phyloP scores from a whole-genome alignment of 345 rosid genomes.

The Eucalyptus sp. region DNA sequence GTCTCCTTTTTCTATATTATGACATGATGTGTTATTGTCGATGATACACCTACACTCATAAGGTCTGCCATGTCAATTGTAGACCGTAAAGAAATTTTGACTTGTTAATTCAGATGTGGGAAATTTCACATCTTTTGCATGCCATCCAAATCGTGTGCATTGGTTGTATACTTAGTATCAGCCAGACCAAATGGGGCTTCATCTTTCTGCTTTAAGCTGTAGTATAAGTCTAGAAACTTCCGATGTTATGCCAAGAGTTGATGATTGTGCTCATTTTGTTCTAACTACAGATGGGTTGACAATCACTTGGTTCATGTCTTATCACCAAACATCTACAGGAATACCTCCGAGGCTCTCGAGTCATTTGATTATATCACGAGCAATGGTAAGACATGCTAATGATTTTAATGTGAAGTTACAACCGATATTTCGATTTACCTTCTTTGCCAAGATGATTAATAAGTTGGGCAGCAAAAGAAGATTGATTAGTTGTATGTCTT shows the following conservation, averaged over 20 bases:
- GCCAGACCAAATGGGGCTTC: not conserved
- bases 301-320: slow-evolving; percentile 34
- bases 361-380: slow-evolving; percentile 33
- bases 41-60: not conserved
- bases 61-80: not conserved
- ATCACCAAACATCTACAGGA: slow-evolving; percentile 32
- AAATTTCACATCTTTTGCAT: no score
- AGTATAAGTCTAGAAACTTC: not conserved
- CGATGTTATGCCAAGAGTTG: not conserved
- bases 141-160: not conserved
- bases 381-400: slow-evolving; percentile 11
- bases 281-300: slow-evolving; percentile 27
- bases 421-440: not conserved
- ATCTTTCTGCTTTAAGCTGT: not conserved
- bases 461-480: not conserved
- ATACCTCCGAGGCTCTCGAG: slow-evolving; percentile 25
- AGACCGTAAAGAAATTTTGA: not conserved
- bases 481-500: not conserved
- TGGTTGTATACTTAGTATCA: not conserved
- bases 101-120: not conserved
- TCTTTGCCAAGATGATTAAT: not conserved
- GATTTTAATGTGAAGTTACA: not conserved
- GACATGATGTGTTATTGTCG: not conserved
- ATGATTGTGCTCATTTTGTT: not conserved
- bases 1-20: not conserved